Percentiles rank a stretch among this genome's conserved stretches.
These are phyloP conservation scores for Cyclotella baltica DNA, from an alignment of 108 stramenopile species.

Conservation along the genomic window DNA sequence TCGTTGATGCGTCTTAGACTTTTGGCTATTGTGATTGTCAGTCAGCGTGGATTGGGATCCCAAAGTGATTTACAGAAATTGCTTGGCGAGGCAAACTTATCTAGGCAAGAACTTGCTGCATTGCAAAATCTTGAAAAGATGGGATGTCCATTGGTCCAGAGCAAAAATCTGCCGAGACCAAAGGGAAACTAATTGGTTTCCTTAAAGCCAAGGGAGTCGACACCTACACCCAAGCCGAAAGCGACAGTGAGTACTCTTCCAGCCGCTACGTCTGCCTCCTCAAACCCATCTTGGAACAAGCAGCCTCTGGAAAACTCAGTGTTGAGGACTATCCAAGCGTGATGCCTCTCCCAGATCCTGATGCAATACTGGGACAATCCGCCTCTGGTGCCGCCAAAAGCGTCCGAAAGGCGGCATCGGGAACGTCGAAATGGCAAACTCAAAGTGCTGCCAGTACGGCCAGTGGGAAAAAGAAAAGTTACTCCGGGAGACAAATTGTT, in stretches of 20 bases:
- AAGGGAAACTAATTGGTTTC: conserved; percentile 31
- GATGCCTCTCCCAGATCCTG: conserved; percentile 80
- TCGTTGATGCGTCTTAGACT: conserved; percentile 81
- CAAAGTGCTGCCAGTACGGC: conserved; percentile 3
- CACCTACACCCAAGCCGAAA: conserved; percentile 48
- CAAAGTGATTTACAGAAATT: conserved; percentile 68
- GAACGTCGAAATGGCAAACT: conserved; percentile 62
- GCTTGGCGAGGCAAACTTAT: conserved; percentile 74
- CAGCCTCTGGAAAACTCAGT: conserved; percentile 69
- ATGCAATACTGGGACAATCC: conserved; percentile 28
- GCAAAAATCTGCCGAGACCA: background rate
- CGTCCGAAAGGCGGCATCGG: conserved; percentile 49
- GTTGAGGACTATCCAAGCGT: conserved; percentile 91
- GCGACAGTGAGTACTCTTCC: conserved; percentile 77
- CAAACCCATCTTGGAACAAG: conserved; percentile 74
- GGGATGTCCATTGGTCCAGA: conserved; percentile 67
- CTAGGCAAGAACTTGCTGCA: conserved; percentile 54
- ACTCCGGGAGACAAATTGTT: conserved; percentile 82
- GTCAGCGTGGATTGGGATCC: conserved; percentile 74
- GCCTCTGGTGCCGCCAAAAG: conserved; percentile 43
- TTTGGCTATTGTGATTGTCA: conserved; percentile 83
- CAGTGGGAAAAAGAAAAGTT: conserved; percentile 28
- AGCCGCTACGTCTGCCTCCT: conserved; percentile 85
- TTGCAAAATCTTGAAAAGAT: conserved; percentile 73
- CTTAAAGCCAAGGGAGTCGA: conserved; percentile 21